phyloP scores from a whole-genome alignment of 768 basidiomycete genomes.

The Suillus luteus region DNA sequence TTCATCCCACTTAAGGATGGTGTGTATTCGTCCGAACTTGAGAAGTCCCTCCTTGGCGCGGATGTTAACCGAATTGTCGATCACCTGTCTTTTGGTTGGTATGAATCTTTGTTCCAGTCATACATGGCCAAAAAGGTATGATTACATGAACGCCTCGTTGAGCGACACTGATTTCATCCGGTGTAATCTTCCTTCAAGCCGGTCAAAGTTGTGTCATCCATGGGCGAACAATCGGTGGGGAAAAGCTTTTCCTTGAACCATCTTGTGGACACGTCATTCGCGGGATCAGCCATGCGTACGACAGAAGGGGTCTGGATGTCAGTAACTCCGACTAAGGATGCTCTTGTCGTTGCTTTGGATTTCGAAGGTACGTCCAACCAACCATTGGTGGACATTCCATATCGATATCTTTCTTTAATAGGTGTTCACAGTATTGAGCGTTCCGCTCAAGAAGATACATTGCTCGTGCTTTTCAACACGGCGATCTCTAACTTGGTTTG shows the following conservation, averaged over 20 bases:
- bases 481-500: slow-evolving; percentile 64
- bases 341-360: slow-evolving; percentile 58
- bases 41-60: slow-evolving; percentile 57
- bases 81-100: slow-evolving; percentile 60
- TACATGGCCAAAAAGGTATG: slow-evolving; percentile 59
- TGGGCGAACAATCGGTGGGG: slow-evolving; percentile 70
- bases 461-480: slow-evolving; percentile 65
- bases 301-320: slow-evolving; percentile 73
- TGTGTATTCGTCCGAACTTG: slow-evolving; percentile 49
- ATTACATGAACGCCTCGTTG: not conserved
- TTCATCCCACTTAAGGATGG: slow-evolving; percentile 65
- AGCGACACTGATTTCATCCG: not conserved
- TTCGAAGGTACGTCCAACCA: slow-evolving; percentile 51
- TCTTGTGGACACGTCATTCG: slow-evolving; percentile 63
- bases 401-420: not conserved
- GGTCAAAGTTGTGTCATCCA: slow-evolving; percentile 65
- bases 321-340: slow-evolving; percentile 57
- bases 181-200: slow-evolving; percentile 38
- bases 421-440: slow-evolving; percentile 68
- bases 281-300: slow-evolving; percentile 66
- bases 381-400: slow-evolving; percentile 9
- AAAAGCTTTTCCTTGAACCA: slow-evolving; percentile 63
- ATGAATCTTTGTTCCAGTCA: slow-evolving; percentile 62
- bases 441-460: slow-evolving; percentile 62
- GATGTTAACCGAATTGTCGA: slow-evolving; percentile 61